Base-by-base conservation (phyloP, 345 rosid genomes). In the Rhizophora mangle region DNA sequence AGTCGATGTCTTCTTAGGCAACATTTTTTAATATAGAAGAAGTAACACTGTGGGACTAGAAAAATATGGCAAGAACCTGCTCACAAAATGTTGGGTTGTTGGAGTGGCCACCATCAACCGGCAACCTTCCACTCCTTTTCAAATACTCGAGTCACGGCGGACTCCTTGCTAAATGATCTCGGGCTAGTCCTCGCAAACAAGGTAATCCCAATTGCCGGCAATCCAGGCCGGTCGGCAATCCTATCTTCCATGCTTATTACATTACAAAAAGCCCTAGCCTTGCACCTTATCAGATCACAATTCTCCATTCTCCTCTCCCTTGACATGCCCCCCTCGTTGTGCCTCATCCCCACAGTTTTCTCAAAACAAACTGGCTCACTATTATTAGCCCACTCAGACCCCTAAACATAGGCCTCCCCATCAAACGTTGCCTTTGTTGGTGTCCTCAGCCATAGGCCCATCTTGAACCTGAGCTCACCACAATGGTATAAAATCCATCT, bases 271-370 rank as follows among this genome's bases (percentile, higher is more conserved):
- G 5, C 37, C 68, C 94, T 83, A 1, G 85, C 91, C 74, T 83
- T 84, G 62, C 85, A 82, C 77, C 97, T 84, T 51, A 88, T 63
- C 18, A 83, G 69, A 73, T 89, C 88, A 36, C 80, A 89, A 6
- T 74, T 85, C 68, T 92, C 89, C 71, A 82, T 82, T 77, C 85
- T 85, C 65, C 82, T 82, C 54, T 84, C 83, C 70, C 83, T 82
- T 24, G 94, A 83, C 94, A 90, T 86, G 19, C 91, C 95, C 47
- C 92, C 96, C 54, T 88, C 89, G 55, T 82, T 84, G 70, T 87
- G 98, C 75, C 96, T 85, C 92, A 85, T 90, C 63, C 87, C 94
- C 43, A 89, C 87, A 2, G 90, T 86, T 73, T 88, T 87, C 65
- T 85, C 88, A 15, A 90, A 92, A 75, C 98, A 92, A 53, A 80